Base-by-base conservation (phyloP, 2,329 filamentous ascomycete genomes). In the Cordyceps tenuipes region DNA sequence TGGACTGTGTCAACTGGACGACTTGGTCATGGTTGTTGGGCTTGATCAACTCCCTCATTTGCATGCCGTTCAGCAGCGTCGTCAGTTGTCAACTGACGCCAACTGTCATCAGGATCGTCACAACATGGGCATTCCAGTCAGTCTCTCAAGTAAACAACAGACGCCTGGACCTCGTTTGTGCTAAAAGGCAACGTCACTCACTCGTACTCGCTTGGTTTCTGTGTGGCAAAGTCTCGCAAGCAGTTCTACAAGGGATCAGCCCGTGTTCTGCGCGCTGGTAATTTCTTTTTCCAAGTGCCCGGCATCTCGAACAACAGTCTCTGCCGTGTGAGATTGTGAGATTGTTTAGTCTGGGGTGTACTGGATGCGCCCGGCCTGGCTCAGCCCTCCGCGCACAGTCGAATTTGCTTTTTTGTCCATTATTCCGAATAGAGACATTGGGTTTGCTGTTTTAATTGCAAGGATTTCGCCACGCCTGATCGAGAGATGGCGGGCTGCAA, bases 351-450 rank as follows among this genome's bases (percentile, higher is more conserved):
- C 23, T 23, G 2, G 23, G 29, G n/a, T n/a, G n/a, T n/a, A n/a
- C n/a, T n/a, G n/a, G 10, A 31, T 3, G 34, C 41, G n/a, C 29
- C 10, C 7, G 9, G 12, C 5, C 15, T 19, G 19, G 12, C 36
- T 41, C 31, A 31, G 44, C 44, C 15, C 41, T 36, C 46, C 19
- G 34, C 31, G 55, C 55, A 47, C 34, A 36, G 55, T 7, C 34
- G 10, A 34, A 34, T 44, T 58, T 58, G 47, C 47, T 51, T 58
- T 58, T 44, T 58, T 29, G 17, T 26, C n/a, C 9, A 58, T 58
- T 58, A 47, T 58, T 44, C 34, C n/a, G 34, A 44, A 58, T 36
- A 58, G 8, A 44, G 44, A 26, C 46, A 46, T 13, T 17, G 13
- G 44, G 54, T 57, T 49, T 57, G 54, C 54, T 49, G 49, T 44